Percentiles rank a stretch among this genome's conserved stretches.
Conservation (phyloP, 139 green algal genomes). For the Micractinium sp. region DNA sequence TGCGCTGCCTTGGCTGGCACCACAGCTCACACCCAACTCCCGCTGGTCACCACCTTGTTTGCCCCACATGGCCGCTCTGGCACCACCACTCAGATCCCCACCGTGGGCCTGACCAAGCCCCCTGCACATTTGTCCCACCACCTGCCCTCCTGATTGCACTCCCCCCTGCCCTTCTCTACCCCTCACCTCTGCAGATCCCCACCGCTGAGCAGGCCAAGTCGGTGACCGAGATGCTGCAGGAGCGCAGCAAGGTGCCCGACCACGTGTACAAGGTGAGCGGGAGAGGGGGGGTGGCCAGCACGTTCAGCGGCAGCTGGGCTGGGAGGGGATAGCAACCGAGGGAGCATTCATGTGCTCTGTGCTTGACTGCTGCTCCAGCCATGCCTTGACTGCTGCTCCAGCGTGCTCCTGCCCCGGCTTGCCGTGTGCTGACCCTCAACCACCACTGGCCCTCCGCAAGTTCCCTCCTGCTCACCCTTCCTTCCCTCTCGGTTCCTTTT, state of each 20-base stretch:
- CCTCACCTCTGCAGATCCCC: not conserved
- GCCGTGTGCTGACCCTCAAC: not conserved
- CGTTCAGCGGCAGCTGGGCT: no score
- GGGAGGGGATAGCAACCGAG: no score
- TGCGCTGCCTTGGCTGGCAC: not conserved
- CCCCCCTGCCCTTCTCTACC: not conserved
- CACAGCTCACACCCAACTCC: no score
- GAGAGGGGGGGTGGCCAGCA: not conserved
- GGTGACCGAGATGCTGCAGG: constrained; percentile 79
- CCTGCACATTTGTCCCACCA: no score
- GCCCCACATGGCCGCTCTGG: no score
- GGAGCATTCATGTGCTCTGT: no score
- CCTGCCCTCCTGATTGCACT: not conserved
- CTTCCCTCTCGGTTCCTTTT: not conserved
- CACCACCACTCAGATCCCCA: no score
- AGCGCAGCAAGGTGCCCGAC: constrained; percentile 27
- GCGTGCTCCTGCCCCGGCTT: no score
- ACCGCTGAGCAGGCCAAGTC: constrained; percentile 63
- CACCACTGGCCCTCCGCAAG: not conserved
- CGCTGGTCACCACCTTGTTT: no score
- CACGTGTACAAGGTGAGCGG: constrained; percentile 8
- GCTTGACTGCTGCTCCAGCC: no score
- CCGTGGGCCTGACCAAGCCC: not conserved
- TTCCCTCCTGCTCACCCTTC: not conserved
- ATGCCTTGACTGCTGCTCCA: no score